Percentiles rank a stretch among this genome's conserved stretches.
phyloP scores from a whole-genome alignment of 306 rosid genomes.

The Biancaea sappan region DNA sequence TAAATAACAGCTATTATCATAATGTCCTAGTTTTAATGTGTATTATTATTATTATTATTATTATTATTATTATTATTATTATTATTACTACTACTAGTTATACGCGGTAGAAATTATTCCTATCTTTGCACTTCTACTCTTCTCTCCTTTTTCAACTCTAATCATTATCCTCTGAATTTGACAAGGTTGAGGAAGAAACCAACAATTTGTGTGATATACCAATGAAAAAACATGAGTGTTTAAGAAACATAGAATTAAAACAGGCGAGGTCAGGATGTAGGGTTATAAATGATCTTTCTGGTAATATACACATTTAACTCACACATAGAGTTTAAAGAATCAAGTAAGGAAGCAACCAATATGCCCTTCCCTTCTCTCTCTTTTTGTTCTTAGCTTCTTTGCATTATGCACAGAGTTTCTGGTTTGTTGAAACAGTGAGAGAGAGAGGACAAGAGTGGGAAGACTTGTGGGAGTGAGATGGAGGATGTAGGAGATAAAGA shows the following conservation, averaged over 20 bases:
- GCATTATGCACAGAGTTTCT: no score
- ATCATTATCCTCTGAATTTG: constrained; percentile 4
- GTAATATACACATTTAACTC: neutral
- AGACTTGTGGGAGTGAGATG: no score
- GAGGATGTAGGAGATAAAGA: no score
- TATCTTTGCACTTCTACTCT: neutral
- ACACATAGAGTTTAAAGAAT: neutral
- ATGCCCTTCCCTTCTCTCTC: no score
- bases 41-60: neutral
- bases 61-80: no score
- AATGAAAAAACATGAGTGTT: neutral
- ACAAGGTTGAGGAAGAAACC: neutral
- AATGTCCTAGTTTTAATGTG: neutral
- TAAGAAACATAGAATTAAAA: neutral
- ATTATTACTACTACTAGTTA: no score
- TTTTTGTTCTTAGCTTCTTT: no score
- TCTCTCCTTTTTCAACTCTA: neutral
- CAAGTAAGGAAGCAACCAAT: no score
- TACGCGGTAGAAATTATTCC: neutral
- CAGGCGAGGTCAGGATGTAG: neutral
- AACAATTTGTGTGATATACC: neutral
- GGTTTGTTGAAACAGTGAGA: no score
- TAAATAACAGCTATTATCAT: neutral
- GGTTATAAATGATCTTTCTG: neutral
- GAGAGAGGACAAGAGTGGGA: no score